A percentile compares a stretch with the other conserved stretches of the same genome.
Evolutionary conservation across 345 rosid genomes (phyloP).

Genomic region (Linum lewisii): DNA sequence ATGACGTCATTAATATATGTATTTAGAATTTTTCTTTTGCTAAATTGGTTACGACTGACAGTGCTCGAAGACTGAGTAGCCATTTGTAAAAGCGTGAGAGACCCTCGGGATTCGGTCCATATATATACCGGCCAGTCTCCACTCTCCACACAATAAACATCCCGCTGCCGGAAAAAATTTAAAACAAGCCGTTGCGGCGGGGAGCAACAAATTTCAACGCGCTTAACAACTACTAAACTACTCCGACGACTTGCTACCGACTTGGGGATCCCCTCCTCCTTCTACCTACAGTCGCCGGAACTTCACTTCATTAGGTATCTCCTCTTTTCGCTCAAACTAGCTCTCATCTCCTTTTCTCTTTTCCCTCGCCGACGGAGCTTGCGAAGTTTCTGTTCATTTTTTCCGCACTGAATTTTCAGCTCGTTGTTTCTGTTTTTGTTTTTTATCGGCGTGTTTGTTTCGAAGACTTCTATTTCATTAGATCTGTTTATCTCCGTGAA

Average conservation of each 20-base stretch:
- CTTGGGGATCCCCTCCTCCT: no score
- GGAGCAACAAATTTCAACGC: neutral
- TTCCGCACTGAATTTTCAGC: no score
- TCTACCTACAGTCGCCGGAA: no score
- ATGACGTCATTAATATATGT: neutral
- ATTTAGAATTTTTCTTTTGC: neutral
- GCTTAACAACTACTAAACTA: neutral
- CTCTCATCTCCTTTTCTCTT: neutral
- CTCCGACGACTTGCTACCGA: neutral
- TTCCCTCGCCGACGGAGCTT: neutral
- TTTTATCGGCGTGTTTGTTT: neutral
- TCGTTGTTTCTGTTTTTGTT: no score
- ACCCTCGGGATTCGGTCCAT: constrained; percentile 5
- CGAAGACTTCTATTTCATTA: neutral
- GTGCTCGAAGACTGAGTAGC: neutral
- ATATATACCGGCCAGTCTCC: no score
- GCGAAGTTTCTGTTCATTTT: neutral
- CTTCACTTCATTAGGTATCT: neutral
- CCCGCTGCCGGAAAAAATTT: neutral
- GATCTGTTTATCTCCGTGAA: neutral
- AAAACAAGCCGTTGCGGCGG: neutral
- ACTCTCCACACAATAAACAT: neutral
- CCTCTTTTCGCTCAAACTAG: neutral
- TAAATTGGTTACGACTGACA: neutral
- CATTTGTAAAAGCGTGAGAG: neutral